Conservation (phyloP, 306 rosid genomes). For the Medicago ruthenica region DNA sequence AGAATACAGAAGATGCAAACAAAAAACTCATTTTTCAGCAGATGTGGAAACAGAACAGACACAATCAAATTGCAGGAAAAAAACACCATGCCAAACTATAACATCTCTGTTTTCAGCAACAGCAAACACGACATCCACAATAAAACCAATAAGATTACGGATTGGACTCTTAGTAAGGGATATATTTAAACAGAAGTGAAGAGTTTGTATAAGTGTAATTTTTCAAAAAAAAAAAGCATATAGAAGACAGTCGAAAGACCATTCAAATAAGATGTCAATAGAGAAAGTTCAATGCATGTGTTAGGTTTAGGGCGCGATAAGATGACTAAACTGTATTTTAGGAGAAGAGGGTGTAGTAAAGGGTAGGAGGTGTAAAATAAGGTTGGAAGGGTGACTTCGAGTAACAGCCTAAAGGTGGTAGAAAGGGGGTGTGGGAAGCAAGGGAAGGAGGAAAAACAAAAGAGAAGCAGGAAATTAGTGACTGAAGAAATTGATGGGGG, state of each 20-base stretch:
- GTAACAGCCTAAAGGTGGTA: background rate
- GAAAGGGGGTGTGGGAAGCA: background rate
- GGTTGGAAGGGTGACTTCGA: background rate
- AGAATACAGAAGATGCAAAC: constrained; percentile 21
- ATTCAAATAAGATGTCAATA: constrained; percentile 10
- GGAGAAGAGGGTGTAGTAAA: constrained; percentile 3
- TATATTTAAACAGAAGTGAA: constrained; percentile 10
- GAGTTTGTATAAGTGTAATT: background rate
- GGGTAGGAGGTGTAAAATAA: constrained; percentile 2
- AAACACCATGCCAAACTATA: constrained; percentile 8
- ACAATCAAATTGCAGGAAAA: constrained; percentile 13
- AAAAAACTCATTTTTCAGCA: constrained; percentile 13
- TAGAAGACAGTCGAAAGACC: background rate
- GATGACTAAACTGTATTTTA: background rate
- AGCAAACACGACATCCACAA: constrained; percentile 10
- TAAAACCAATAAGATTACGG: constrained; percentile 19
- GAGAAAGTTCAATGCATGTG: constrained; percentile 19
- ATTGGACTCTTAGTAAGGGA: background rate
- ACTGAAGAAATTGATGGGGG: background rate
- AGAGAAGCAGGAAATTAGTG: background rate
- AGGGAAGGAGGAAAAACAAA: background rate
- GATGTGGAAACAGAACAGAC: constrained; percentile 2
- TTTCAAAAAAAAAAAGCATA: background rate
- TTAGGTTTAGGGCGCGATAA: background rate
- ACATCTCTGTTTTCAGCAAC: constrained; percentile 29